These are phyloP conservation scores for Coemansia sp. DNA, from an alignment of 192 early-diverging fungal species.

Conservation along the genomic window DNA sequence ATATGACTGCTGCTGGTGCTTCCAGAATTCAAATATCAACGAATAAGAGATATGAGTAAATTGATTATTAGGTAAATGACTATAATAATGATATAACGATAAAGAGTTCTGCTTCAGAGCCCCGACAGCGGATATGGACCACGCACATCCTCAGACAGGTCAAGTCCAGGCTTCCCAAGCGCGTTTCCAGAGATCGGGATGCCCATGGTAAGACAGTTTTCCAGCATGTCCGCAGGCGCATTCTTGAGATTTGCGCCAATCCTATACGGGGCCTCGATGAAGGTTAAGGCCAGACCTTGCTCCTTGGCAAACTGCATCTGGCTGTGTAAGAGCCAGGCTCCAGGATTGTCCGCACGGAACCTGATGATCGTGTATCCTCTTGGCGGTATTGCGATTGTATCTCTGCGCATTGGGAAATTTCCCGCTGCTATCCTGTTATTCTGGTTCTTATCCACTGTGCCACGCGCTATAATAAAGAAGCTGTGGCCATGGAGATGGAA, in stretches of 20 bases:
- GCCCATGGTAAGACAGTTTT: conserved; percentile 63
- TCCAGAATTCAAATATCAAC: too few relatives aligned
- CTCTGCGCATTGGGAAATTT: conserved; percentile 59
- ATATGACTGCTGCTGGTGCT: too few relatives aligned
- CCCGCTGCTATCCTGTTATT: conserved; percentile 17
- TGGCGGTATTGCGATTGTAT: conserved; percentile 68
- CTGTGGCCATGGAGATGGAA: conserved; percentile 87
- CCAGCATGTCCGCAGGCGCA: conserved; percentile 56
- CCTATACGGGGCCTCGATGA: conserved; percentile 69
- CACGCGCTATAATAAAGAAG: conserved; percentile 71
- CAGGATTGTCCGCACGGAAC: conserved; percentile 36
- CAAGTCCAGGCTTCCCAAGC: conserved; percentile 66
- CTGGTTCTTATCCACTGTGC: conserved; percentile 37
- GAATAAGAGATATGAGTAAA: too few relatives aligned
- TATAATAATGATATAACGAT: too few relatives aligned
- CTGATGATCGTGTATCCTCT: conserved; percentile 65
- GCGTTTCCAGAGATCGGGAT: conserved; percentile 69
- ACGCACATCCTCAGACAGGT: conserved; percentile 40
- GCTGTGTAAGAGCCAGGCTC: conserved; percentile 80
- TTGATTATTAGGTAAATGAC: too few relatives aligned
- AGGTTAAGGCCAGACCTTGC: conserved; percentile 65
- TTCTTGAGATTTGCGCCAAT: conserved; percentile 39
- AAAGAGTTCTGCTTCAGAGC: conserved; percentile 16
- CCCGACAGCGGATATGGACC: neutral
- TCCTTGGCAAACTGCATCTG: conserved; percentile 64